phyloP scores from a whole-genome alignment of 2,329 filamentous ascomycete genomes.

The Trichoderma koningiopsis region DNA sequence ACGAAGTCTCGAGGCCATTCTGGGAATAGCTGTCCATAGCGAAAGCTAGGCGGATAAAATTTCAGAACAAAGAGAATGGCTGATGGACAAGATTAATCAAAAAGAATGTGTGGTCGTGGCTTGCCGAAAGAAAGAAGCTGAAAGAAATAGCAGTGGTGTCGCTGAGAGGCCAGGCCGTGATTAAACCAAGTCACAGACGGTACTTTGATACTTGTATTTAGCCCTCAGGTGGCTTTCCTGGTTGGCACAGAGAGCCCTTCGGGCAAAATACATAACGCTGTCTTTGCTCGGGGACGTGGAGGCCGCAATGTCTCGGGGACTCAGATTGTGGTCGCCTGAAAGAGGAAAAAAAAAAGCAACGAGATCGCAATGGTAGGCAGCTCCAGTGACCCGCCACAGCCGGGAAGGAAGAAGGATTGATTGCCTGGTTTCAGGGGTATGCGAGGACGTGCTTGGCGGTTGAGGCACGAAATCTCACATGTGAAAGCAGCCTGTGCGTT shows the following conservation, averaged over 20 bases:
- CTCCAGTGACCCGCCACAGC: not conserved
- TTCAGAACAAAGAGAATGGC: not conserved
- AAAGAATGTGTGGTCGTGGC: not conserved
- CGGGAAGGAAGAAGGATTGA: not conserved
- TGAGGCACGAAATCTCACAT: not conserved
- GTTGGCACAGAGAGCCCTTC: not conserved
- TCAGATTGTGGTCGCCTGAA: not conserved
- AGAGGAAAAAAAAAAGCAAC: not conserved
- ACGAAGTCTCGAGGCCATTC: not conserved
- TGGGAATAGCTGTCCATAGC: not conserved
- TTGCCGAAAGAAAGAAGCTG: not conserved
- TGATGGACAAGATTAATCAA: not conserved
- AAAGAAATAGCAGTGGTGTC: not conserved
- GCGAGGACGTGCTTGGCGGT: not conserved
- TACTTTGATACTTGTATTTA: not conserved
- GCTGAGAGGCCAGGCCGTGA: not conserved
- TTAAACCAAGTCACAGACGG: not conserved
- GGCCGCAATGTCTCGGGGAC: constrained; percentile 14
- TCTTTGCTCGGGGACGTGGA: constrained; percentile 7
- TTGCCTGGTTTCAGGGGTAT: not conserved
- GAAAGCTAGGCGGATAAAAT: not conserved
- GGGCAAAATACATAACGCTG: not conserved
- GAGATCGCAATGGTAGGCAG: not conserved
- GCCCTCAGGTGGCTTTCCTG: not conserved
- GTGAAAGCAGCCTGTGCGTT: not conserved